A percentile compares a stretch with the other conserved stretches of the same genome.
Evolutionary conservation across 331 rosid genomes (phyloP).

Genomic region (Phaseolus coccineus): DNA sequence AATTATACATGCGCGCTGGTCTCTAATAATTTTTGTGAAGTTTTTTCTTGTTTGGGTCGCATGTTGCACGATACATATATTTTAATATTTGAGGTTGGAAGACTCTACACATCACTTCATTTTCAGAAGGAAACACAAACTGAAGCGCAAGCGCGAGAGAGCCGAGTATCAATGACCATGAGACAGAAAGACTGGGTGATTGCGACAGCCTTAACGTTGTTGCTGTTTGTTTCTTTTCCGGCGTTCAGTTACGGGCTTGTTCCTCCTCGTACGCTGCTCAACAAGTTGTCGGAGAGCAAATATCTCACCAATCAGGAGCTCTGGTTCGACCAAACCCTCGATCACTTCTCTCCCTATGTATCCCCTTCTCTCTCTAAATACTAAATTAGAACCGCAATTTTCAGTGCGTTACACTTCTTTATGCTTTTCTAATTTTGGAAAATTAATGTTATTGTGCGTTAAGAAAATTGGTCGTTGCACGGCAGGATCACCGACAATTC

Average conservation of each 20-base stretch:
- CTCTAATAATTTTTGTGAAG: too few species aligned
- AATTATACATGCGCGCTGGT: too few species aligned
- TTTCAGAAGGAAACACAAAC: not conserved
- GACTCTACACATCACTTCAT: not conserved
- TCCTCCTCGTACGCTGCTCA: slow-evolving; percentile 46
- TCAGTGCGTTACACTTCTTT: not conserved
- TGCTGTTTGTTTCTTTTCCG: slow-evolving; percentile 39
- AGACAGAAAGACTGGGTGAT: slow-evolving; percentile 23
- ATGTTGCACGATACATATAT: not conserved
- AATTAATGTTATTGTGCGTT: too few species aligned
- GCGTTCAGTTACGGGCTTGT: slow-evolving; percentile 38
- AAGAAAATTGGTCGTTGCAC: not conserved
- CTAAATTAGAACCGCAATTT: not conserved
- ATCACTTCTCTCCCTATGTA: slow-evolving; percentile 83
- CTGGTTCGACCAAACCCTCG: slow-evolving; percentile 59
- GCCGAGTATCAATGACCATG: slow-evolving; percentile 28
- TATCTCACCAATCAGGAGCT: slow-evolving; percentile 33
- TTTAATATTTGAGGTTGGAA: not conserved
- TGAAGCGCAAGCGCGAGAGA: not conserved
- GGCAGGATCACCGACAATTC: slow-evolving; percentile 81
- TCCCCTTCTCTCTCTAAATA: not conserved
- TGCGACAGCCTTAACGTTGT: slow-evolving; percentile 21
- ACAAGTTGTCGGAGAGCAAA: slow-evolving; percentile 36
- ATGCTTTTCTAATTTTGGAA: not conserved
- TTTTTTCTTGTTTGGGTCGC: not conserved